Evolutionary conservation across 1,284 basidiomycete species (phyloP), one percentile per base, ranked within the genome.

Genomic region (Sanghuangporus weigelae): DNA sequence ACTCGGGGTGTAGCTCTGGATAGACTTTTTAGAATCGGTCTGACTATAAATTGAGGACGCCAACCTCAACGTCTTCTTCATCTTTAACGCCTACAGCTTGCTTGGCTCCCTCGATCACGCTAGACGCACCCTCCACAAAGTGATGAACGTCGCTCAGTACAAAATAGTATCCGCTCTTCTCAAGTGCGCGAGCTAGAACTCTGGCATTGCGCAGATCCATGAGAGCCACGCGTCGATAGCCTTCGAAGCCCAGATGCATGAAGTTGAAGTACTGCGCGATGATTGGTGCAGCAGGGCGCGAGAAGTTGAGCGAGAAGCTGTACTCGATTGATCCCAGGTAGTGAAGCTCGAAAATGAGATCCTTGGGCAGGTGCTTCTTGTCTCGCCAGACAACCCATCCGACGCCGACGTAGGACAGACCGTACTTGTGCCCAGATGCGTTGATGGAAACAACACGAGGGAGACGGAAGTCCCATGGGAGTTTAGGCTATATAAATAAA

Each of bases 241-340:
- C 94, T 70, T 90, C 83, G 67, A 87, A 92, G 26, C 93, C 94
- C 26, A 95, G 84, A 71, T 93, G 89, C 50, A 95, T 72, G 73
- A 95, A 84, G 75, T 93, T 96, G 82, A 93, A 98, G 78, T 96
- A 94, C 74, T 96, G 94, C 0, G 87, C 92, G 57, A 98, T 88
- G 71, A 98, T 91, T 10, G 95, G 93, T 46, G 92, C 85, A 23
- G 93, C 93, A 0, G 93, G 94, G 8, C 95, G 86, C 49, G 92
- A 94, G 75, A 98, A 98, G 80, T 98, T 98, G 71, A 98, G 83
- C 31, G 94, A 96, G 80, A 96, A 98, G 0, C 89, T 81, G 71
- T 85, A 85, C 69, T 86, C 84, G 62, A 83, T 79, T 0, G 76
- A 78, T 11, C 76, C 84, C 31, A 86, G 78, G 73, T 93, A 95